These are phyloP conservation scores for Dendrobium nobile DNA, from an alignment of 106 monocot genomes.

Conservation along the genomic window DNA sequence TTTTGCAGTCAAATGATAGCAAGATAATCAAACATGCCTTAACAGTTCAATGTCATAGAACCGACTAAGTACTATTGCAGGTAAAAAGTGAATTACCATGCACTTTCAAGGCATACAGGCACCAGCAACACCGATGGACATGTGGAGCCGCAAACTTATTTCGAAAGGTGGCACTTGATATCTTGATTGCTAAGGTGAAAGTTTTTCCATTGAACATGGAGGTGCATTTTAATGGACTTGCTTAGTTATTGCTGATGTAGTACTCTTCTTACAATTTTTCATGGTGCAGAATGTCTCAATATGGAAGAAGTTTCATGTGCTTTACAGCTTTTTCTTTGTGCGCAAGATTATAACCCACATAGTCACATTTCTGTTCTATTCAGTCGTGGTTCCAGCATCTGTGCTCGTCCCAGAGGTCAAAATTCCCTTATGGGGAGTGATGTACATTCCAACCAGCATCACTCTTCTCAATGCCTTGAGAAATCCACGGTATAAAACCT, in stretches of 20 bases:
- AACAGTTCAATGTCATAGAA: neutral
- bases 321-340: constrained; percentile 32
- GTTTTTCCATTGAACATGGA: neutral
- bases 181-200: constrained; percentile 4
- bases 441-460: constrained; percentile 24
- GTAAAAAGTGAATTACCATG: constrained; percentile 18
- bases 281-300: constrained; percentile 11
- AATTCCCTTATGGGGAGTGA: constrained; percentile 27
- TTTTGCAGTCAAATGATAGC: neutral
- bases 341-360: constrained; percentile 25
- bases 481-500: constrained; percentile 23
- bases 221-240: neutral
- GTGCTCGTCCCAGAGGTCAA: constrained; percentile 27
- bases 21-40: neutral
- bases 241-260: neutral
- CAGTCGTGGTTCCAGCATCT: constrained; percentile 23
- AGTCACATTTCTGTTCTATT: constrained; percentile 29
- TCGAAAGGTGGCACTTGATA: constrained; percentile 9
- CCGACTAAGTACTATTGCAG: neutral
- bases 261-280: neutral
- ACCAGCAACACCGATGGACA: constrained; percentile 18
- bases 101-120: constrained; percentile 10
- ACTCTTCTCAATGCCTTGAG: constrained; percentile 26
- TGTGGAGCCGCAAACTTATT: constrained; percentile 21
- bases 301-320: constrained; percentile 25